These are phyloP conservation scores for Pythium pyrilobum DNA, from an alignment of 352 stramenopile genomes.

Conservation along the genomic window DNA sequence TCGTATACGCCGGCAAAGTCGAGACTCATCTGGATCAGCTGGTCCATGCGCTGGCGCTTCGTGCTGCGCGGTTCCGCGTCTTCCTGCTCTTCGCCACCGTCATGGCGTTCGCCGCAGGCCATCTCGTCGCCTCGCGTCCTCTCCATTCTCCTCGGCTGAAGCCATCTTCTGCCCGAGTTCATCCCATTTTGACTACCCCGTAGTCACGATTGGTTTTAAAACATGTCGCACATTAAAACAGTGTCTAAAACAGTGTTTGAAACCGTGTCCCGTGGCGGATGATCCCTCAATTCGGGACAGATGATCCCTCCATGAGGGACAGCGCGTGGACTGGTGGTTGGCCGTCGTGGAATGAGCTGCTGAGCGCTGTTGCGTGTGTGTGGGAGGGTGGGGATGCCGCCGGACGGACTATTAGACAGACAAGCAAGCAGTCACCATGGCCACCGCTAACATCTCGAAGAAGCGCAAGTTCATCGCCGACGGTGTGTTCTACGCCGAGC, in stretches of 20 bases:
- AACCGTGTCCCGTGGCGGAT: slow-evolving; percentile 4
- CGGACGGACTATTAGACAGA: slow-evolving; percentile 12
- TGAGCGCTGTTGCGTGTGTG: no score
- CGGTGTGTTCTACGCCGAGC: slow-evolving; percentile 99
- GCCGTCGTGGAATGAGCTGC: background rate
- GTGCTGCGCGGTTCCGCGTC: slow-evolving; percentile 5
- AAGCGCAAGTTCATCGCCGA: slow-evolving; percentile 99
- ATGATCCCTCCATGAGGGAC: background rate
- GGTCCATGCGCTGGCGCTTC: slow-evolving; percentile 53
- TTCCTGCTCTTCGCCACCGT: background rate
- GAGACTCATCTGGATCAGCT: slow-evolving; percentile 44
- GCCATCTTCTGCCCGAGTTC: background rate
- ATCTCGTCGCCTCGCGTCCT: background rate
- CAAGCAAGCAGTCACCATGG: slow-evolving; percentile 54
- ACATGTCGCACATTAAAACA: no score
- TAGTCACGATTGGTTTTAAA: slow-evolving; percentile 4
- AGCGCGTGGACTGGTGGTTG: slow-evolving; percentile 1
- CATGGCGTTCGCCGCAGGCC: background rate
- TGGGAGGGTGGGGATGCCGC: no score
- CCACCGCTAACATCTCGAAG: slow-evolving; percentile 95
- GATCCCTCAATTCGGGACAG: background rate
- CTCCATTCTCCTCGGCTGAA: background rate
- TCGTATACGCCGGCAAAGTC: slow-evolving; percentile 23
- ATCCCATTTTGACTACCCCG: slow-evolving; percentile 4
- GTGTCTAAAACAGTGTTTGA: slow-evolving; percentile 8